Percentiles rank a stretch among this genome's conserved stretches.
Conservation (phyloP, 805 yeast genomes). For the Millerozyma acaciae region DNA sequence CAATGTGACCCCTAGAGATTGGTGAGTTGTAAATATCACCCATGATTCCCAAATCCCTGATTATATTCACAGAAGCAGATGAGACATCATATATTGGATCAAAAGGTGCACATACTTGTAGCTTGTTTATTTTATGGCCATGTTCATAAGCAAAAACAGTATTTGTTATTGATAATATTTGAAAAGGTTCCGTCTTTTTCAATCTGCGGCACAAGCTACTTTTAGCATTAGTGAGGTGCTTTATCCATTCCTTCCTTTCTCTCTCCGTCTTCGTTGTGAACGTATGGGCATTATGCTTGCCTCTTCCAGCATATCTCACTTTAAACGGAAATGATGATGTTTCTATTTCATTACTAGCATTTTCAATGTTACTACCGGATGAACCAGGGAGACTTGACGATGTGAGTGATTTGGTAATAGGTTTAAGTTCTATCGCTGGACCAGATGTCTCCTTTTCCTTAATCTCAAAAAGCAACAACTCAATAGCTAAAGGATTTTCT, state of each 20-base stretch:
- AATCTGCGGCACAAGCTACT: slow-evolving; percentile 27
- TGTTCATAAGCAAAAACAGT: slow-evolving; percentile 63
- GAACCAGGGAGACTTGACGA: slow-evolving; percentile 11
- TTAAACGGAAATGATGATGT: slow-evolving; percentile 43
- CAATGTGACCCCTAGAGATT: slow-evolving; percentile 19
- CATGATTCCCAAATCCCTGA: slow-evolving; percentile 19
- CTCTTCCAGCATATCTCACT: slow-evolving; percentile 52
- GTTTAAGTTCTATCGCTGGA: slow-evolving; percentile 13
- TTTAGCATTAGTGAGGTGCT: slow-evolving; percentile 46
- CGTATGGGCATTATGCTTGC: slow-evolving; percentile 51
- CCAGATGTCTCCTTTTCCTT: slow-evolving; percentile 27
- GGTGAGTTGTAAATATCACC: slow-evolving; percentile 23
- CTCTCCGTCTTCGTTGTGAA: slow-evolving; percentile 43
- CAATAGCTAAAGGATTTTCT: slow-evolving; percentile 61
- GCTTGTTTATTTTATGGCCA: slow-evolving; percentile 43
- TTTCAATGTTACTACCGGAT: slow-evolving; percentile 1
- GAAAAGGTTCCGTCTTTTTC: slow-evolving; percentile 49
- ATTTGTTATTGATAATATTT: slow-evolving; percentile 50
- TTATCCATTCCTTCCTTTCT: slow-evolving; percentile 59
- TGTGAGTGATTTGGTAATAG: slow-evolving; percentile 16
- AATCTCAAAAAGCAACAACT: slow-evolving; percentile 51
- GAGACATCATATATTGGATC: slow-evolving; percentile 46
- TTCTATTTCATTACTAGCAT: slow-evolving; percentile 22
- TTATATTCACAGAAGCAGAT: slow-evolving; percentile 15
- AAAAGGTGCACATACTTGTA: slow-evolving; percentile 50